A percentile compares a stretch with the other conserved stretches of the same genome.
These are phyloP conservation scores for Berberis thunbergii DNA, from an alignment of 164 flowering plant species.

Conservation along the genomic window DNA sequence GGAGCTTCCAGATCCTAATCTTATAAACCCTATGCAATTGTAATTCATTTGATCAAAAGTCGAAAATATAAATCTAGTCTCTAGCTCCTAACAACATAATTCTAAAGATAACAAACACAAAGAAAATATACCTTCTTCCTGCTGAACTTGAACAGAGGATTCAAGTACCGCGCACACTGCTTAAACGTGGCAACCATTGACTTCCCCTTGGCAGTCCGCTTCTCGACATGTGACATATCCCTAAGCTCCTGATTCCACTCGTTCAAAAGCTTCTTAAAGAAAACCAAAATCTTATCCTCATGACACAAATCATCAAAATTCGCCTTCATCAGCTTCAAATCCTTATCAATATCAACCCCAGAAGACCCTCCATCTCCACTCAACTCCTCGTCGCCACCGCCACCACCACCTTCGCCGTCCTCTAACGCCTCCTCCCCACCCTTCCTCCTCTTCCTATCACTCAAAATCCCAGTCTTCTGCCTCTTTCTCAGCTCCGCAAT, in stretches of 20 bases:
- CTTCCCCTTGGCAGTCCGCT: constrained; percentile 93
- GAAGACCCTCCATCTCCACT: constrained; percentile 66
- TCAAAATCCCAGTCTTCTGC: constrained; percentile 77
- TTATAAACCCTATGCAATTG: no score
- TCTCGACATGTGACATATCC: constrained; percentile 64
- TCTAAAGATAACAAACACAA: not conserved
- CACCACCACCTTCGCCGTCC: constrained; percentile 36
- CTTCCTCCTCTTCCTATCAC: constrained; percentile 63
- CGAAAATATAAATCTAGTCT: not conserved
- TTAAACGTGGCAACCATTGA: constrained; percentile 84
- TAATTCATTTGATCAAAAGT: not conserved
- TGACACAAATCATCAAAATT: constrained; percentile 77
- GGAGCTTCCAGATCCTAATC: no score
- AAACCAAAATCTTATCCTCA: constrained; percentile 91
- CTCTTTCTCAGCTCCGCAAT: constrained; percentile 83
- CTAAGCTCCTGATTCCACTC: constrained; percentile 93
- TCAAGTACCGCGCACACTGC: constrained; percentile 93
- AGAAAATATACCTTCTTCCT: constrained; percentile 64
- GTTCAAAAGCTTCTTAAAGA: constrained; percentile 83
- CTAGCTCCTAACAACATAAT: not conserved
- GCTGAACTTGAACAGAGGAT: constrained; percentile 91
- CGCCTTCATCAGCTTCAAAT: constrained; percentile 73
- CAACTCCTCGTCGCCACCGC: constrained; percentile 45
- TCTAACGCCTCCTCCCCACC: constrained; percentile 46
- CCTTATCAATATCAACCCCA: constrained; percentile 68